Conservation (phyloP, 768 basidiomycete species). For the Leccinum truebloodii region DNA sequence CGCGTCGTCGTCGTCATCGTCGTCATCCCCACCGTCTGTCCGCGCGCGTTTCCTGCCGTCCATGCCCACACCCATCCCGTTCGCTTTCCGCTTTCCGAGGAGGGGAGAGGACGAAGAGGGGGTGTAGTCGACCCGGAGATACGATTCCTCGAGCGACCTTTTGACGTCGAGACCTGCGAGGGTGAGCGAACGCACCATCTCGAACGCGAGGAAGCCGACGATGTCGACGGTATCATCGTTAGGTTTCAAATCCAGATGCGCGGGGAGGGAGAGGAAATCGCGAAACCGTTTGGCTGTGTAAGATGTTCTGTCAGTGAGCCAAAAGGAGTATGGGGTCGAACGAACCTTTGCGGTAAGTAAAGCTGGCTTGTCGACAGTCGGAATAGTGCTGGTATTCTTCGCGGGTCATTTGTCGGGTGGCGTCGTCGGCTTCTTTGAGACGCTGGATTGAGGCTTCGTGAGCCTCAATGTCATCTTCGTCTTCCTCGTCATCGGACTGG, state of each 20-base stretch:
- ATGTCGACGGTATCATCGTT: constrained; percentile 96
- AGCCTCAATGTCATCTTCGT: constrained; percentile 94
- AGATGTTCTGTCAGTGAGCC: not conserved
- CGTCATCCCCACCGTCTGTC: constrained; percentile 51
- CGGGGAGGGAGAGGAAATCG: constrained; percentile 89
- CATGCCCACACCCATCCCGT: constrained; percentile 39
- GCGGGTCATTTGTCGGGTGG: constrained; percentile 80
- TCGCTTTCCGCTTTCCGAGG: constrained; percentile 69
- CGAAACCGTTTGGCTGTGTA: constrained; percentile 85
- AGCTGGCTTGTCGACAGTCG: constrained; percentile 94
- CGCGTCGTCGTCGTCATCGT: constrained; percentile 61
- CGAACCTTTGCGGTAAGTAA: constrained; percentile 69
- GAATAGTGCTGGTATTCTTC: constrained; percentile 98
- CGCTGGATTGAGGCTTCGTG: constrained; percentile 92
- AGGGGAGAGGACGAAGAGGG: constrained; percentile 48
- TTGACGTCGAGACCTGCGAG: constrained; percentile 66
- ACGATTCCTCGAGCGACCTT: constrained; percentile 72
- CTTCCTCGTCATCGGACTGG: constrained; percentile 92
- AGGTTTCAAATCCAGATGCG: constrained; percentile 83
- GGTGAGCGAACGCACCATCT: constrained; percentile 93
- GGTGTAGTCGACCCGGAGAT: constrained; percentile 63
- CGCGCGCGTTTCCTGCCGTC: constrained; percentile 44
- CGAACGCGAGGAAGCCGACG: constrained; percentile 95
- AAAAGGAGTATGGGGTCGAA: rapidly evolving
- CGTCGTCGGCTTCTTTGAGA: constrained; percentile 86